Evolutionary conservation across 2,329 filamentous ascomycete genomes (phyloP).

Genomic region (Beauveria rudraprayagi): DNA sequence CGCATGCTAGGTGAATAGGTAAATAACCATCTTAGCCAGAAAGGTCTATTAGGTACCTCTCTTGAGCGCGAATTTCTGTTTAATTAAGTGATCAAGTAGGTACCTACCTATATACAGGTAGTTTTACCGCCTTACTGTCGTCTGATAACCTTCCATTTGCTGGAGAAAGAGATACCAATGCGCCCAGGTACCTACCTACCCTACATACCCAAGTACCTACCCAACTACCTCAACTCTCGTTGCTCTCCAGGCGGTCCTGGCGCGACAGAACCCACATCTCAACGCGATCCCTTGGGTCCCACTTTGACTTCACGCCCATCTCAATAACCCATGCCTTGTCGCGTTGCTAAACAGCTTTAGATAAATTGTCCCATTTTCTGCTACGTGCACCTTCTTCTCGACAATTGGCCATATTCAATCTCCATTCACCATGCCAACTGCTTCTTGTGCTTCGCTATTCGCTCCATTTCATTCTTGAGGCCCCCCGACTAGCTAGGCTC

Average conservation of each 20-base stretch:
- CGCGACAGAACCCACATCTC: conserved; percentile 7
- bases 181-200: no score
- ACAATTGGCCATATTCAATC: not conserved
- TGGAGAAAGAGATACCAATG: no score
- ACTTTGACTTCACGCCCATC: not conserved
- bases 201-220: not conserved
- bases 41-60: no score
- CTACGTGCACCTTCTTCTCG: not conserved
- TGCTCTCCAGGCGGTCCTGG: not conserved
- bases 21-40: no score
- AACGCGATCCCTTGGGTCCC: not conserved
- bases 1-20: no score
- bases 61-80: no score
- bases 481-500: not conserved
- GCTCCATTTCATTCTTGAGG: not conserved
- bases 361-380: not conserved
- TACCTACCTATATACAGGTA: no score
- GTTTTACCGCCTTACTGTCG: no score
- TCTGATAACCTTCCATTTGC: no score
- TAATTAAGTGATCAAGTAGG: no score
- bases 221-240: no score
- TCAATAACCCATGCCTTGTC: not conserved
- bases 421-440: not conserved
- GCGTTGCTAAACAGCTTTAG: conserved; percentile 8
- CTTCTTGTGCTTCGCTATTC: conserved; percentile 1